These are phyloP conservation scores for Diplocarpon mali DNA, from an alignment of 2,329 filamentous ascomycete species.

Conservation along the genomic window DNA sequence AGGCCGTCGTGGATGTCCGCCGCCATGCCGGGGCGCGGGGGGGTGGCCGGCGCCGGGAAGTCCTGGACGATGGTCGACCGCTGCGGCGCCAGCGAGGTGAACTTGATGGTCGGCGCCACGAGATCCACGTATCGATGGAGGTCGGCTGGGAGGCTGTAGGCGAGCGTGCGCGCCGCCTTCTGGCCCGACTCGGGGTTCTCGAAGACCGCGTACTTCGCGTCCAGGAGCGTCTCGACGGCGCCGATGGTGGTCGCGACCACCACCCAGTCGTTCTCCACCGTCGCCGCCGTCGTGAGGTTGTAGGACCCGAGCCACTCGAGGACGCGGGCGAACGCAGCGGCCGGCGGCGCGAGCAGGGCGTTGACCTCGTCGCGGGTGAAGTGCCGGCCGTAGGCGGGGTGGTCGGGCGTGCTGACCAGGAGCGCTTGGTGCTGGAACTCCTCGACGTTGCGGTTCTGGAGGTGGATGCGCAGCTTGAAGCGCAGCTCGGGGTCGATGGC, in stretches of 20 bases:
- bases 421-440: slow-evolving; percentile 25
- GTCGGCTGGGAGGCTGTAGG: slow-evolving; percentile 30
- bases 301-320: slow-evolving; percentile 33
- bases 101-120: slow-evolving; percentile 35
- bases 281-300: slow-evolving; percentile 31
- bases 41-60: background rate
- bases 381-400: slow-evolving; percentile 38
- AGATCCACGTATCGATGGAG: slow-evolving; percentile 30
- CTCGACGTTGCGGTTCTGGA: slow-evolving; percentile 20
- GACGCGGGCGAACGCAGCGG: slow-evolving; percentile 29
- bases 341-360: slow-evolving; percentile 31
- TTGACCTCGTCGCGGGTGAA: slow-evolving; percentile 34
- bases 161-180: slow-evolving; percentile 37
- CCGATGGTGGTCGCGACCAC: slow-evolving; percentile 19
- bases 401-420: slow-evolving; percentile 35
- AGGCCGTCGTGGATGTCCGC: slow-evolving; percentile 6
- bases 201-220: slow-evolving; percentile 21
- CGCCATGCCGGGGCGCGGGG: background rate
- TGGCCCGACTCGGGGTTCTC: slow-evolving; percentile 33
- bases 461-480: slow-evolving; percentile 21
- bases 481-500: slow-evolving; percentile 5
- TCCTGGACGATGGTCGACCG: slow-evolving; percentile 1
- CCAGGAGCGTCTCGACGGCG: slow-evolving; percentile 21
- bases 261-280: slow-evolving; percentile 43
- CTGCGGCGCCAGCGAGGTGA: slow-evolving; percentile 26